Base-by-base conservation (phyloP, 2,329 filamentous ascomycete species). In the Aspergillus fructus region DNA sequence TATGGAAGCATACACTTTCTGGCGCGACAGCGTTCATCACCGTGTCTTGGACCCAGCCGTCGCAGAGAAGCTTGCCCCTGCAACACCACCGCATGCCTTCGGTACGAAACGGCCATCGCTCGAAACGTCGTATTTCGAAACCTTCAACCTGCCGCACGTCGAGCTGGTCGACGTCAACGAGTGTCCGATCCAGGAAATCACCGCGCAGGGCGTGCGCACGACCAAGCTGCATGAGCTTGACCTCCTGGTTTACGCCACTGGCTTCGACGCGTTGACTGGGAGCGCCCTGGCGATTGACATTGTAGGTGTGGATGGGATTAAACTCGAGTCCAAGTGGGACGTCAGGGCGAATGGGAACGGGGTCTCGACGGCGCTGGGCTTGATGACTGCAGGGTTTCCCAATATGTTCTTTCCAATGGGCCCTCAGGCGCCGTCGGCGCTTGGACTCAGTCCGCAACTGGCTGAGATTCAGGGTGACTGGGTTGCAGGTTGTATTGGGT, bases 341-440 rank as follows among this genome's bases (percentile, higher is more conserved):
- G 57, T 24, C n/a, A 27, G 27, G n/a, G 27, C 24, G 2, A 12
- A 48, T n/a, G 45, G 45, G 1, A 48, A 68, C 1, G 72, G 72
- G 0, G 67, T 70, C 2, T 59, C 60, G 24, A 73, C 74, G 0
- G 73, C 70, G 42, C 58, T 79, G 1, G 79, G 79, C 1, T 70
- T 76, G 27, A 72, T 72, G 0, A 70, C 74, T 9, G 60, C 71
- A n/a, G 70, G 72, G 3, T 80, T 78, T 58, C 78, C 79, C 0
- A 83, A 83, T 48, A 74, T 82, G 72, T 81, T 82, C 70, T 77
- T 78, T 56, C 64, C 82, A 49, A 85, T 85, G 63, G 83, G 83
- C 0, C 72, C 78, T 0, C 84, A 87, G 23, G 81, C 75, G 0
- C 84, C 84, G 0, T 85, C 83, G 0, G 76, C 83, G 0, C 72